Evolutionary conservation across 164 flowering plant species (phyloP).

Genomic region (Tinospora cordifolia): DNA sequence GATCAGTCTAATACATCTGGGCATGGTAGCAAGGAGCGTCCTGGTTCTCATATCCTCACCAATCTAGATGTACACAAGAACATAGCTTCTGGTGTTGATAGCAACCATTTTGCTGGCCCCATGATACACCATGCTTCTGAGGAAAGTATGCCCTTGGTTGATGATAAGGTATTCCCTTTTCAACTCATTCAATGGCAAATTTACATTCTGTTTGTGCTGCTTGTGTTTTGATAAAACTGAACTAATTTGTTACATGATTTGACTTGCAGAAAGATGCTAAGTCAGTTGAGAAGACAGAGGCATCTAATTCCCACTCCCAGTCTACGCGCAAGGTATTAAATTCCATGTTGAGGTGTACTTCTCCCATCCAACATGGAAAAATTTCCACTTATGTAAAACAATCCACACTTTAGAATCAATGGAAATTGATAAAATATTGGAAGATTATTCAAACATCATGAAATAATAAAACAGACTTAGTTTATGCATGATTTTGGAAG

Average conservation of each 20-base stretch:
- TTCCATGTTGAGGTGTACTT: constrained; percentile 6
- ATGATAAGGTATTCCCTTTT: constrained; percentile 37
- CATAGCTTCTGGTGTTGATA: constrained; percentile 8
- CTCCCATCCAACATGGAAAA: neutral
- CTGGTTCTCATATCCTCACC: constrained; percentile 19
- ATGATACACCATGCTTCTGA: constrained; percentile 22
- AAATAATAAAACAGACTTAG: no score
- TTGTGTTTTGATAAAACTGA: neutral
- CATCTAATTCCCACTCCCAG: constrained; percentile 12
- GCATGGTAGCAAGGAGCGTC: constrained; percentile 19
- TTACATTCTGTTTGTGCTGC: neutral
- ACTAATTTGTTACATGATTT: constrained; percentile 4
- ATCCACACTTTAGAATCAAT: no score
- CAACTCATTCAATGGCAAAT: neutral
- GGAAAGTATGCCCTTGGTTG: constrained; percentile 19
- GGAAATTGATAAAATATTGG: no score
- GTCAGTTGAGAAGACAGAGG: constrained; percentile 16
- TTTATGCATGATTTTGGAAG: no score
- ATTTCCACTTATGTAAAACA: no score
- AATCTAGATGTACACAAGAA: constrained; percentile 19
- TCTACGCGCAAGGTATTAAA: constrained; percentile 19
- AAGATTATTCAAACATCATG: no score
- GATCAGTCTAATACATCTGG: constrained; percentile 23
- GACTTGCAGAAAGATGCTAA: constrained; percentile 20
- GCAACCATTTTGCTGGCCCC: neutral